phyloP scores from a whole-genome alignment of 2,329 filamentous ascomycete genomes.

The Fusarium oxysporum region DNA sequence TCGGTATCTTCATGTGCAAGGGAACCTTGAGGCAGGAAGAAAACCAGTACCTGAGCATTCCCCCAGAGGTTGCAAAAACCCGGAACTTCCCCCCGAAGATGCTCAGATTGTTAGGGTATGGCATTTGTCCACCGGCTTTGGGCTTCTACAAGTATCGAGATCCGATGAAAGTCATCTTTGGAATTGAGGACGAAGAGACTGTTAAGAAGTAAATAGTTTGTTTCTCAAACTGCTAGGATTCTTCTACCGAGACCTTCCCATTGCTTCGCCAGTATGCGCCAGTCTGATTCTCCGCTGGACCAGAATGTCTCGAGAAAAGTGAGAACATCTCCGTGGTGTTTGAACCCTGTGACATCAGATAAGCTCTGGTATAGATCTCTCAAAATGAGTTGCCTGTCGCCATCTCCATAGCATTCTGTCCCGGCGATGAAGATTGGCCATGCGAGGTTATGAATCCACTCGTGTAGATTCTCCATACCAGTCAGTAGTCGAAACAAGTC shows the following conservation, averaged over 20 bases:
- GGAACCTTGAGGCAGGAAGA: neutral
- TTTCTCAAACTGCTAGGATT: neutral
- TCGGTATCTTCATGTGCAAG: neutral
- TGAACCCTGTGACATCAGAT: rapidly evolving
- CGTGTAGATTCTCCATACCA: neutral
- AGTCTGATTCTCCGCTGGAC: rapidly evolving
- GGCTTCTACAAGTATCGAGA: neutral
- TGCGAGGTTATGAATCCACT: neutral
- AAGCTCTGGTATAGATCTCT: neutral
- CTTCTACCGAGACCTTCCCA: neutral
- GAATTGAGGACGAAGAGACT: neutral
- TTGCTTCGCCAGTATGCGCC: neutral
- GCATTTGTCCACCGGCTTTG: neutral
- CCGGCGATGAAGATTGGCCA: neutral
- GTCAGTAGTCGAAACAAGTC: neutral
- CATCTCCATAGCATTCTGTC: neutral
- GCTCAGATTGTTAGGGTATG: neutral
- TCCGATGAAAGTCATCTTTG: neutral
- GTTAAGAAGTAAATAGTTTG: rapidly evolving
- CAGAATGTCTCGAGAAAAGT: neutral
- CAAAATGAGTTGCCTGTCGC: rapidly evolving
- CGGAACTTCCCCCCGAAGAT: rapidly evolving
- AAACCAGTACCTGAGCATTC: neutral
- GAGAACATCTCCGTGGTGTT: neutral
- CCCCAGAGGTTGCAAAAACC: neutral